Base-by-base conservation (phyloP, 164 flowering plant genomes). In the Chimonanthus praecox region DNA sequence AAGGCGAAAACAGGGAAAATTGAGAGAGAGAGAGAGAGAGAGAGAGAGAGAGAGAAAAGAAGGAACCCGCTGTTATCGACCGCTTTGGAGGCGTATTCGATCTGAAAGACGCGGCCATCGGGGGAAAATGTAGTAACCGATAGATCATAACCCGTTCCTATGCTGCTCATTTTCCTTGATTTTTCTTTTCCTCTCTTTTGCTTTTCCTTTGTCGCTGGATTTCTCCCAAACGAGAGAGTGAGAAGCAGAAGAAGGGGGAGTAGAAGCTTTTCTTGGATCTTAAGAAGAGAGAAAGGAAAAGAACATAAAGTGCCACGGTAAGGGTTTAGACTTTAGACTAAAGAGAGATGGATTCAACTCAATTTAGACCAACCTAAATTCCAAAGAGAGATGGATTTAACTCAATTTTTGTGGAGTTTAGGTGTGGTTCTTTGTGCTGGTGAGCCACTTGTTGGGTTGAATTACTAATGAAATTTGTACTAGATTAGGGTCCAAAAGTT, bases 61-160 rank as follows among this genome's bases (percentile, higher is more conserved):
- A 13, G 47, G 33, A 58, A 58, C 92, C 99, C 99, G 80, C 97
- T 91, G 83, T 94, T 92, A 75, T 94, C 99, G 77, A 94, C 98
- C 33, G 99, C 99, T 77, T 94, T 94, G 74, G 97, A 89, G 8
- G 98, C 99, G 83, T 95, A 95, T 69, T 95, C 99, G 88, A 93
- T 93, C 97, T 95, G 99, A 71, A 95, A 95, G 48, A 95, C 97
- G 18, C 99, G 91, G 20, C 99, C 99, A 71, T 95, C 98, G 10
- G 98, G 99, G 9, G 99, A 95, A 88, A 93, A 95, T 4, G 98
- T 95, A 7, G 98, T 94, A 68, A 94, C 98, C 1, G 98, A 94
- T 4, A 94, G 94, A 82, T 94, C 98, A 82, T 94, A 94, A 0
- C 98, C 98, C 0, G 98, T 94, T 15, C 97, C 98, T 9, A 94